Evolutionary conservation across 2,329 filamentous ascomycete species (phyloP), one percentile per base, ranked within the genome.

Genomic region (Ophiostoma australiae): DNA sequence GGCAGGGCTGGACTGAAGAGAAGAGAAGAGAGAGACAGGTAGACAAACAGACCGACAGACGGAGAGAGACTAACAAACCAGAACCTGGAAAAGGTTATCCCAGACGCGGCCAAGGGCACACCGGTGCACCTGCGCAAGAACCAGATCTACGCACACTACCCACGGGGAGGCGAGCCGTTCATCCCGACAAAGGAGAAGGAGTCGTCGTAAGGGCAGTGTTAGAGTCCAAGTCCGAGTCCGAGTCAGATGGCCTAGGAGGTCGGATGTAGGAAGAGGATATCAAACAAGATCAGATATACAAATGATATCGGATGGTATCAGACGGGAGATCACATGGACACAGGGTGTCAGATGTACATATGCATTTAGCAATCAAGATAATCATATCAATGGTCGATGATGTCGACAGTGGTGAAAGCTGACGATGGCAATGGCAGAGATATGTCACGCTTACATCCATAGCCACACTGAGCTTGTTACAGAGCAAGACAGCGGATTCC

Each of bases 11-110:
- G 37, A 39, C 37, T 39, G 37, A 39, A n/a, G n/a, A 58, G n/a
- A 58, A 58, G 4, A 27, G 52, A 63, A 63, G 4, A 15, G 20
- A 58, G n/a, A 27, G 7, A 58, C 44, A 6, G 20, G 44, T 15
- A 61, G 55, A 33, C 3, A 11, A 33, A 2, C 27, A 31, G 33
- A 31, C 27, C 1, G 27, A 31, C 27, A 31, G 1, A 31, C 23
- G 37, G 17, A 2, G 8, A 44, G 48, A 66, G 44, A 4, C 15
- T 76, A 27, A 66, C 63, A 23, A 39, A 1, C 3, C n/a, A 94
- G 91, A 91, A 91, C 82, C 84, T 95, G 74, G 90, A 93, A 80
- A 95, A 95, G 84, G 86, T 85, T 74, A 90, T 95, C 75, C 92
- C 92, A 73, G 90, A 91, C 75, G 84, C 91, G 75, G 91, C 90